Percentiles rank a stretch among this genome's conserved stretches.
These are phyloP conservation scores for Mimosa pudica DNA, from an alignment of 306 rosid genomes.

Conservation along the genomic window DNA sequence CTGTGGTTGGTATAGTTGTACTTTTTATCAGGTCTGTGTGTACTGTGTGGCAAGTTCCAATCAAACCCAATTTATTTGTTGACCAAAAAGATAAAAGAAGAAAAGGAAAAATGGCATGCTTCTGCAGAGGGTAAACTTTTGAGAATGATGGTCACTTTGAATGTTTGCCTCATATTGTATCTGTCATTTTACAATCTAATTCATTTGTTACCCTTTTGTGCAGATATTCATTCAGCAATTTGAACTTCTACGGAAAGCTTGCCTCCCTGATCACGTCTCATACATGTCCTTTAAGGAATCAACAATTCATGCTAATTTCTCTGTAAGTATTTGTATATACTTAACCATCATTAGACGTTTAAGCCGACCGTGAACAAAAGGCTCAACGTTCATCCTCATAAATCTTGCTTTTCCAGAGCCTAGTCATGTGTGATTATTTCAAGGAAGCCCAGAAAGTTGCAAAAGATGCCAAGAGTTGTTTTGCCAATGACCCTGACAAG, in stretches of 20 bases:
- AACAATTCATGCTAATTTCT: conserved; percentile 52
- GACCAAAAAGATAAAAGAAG: background rate
- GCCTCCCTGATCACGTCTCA: conserved; percentile 74
- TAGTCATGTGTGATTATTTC: conserved; percentile 71
- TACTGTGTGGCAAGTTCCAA: background rate
- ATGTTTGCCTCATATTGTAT: conserved; percentile 13
- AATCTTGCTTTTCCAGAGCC: conserved; percentile 51
- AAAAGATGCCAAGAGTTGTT: conserved; percentile 75
- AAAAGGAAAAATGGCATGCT: background rate
- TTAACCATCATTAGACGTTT: background rate
- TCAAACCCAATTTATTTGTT: background rate
- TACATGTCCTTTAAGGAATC: conserved; percentile 65
- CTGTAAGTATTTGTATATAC: conserved; percentile 54
- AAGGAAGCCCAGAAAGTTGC: conserved; percentile 91
- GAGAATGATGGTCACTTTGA: background rate
- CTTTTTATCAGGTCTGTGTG: background rate
- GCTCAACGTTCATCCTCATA: conserved; percentile 7
- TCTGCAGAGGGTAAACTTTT: background rate
- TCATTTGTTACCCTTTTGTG: conserved; percentile 17
- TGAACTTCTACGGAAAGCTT: conserved; percentile 87
- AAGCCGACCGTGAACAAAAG: background rate
- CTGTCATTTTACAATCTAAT: conserved; percentile 27
- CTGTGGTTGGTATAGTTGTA: background rate
- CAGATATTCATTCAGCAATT: conserved; percentile 96
- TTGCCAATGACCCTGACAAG: conserved; percentile 69